These are phyloP conservation scores for Penicillium brasilianum DNA, from an alignment of 2,329 filamentous ascomycete genomes.

Conservation along the genomic window DNA sequence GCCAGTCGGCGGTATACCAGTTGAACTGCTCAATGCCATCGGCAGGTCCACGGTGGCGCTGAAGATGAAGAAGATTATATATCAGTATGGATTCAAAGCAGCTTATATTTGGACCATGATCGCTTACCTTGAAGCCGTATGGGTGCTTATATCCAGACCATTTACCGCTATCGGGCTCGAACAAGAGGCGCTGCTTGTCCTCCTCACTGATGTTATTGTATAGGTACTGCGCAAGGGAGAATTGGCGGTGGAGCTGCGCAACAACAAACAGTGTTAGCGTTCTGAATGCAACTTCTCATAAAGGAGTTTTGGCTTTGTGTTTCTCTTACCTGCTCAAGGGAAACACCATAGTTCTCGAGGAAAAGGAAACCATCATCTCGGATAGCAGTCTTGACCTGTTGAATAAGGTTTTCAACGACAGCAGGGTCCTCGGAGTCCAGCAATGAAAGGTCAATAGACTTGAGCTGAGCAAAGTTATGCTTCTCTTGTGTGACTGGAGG, in stretches of 20 bases:
- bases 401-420: constrained; percentile 51
- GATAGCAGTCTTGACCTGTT: constrained; percentile 51
- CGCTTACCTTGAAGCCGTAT: constrained; percentile 51
- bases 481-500: constrained; percentile 53
- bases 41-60: constrained; percentile 49
- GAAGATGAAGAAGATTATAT: constrained; percentile 5
- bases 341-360: constrained; percentile 58
- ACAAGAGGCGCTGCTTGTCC: constrained; percentile 56
- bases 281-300: background rate
- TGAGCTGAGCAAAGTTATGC: constrained; percentile 51
- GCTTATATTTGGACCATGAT: background rate
- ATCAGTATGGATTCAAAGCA: background rate
- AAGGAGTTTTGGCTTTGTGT: background rate
- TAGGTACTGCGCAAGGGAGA: constrained; percentile 56
- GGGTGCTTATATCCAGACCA: constrained; percentile 59
- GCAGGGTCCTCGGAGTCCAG: constrained; percentile 50
- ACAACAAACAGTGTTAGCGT: background rate
- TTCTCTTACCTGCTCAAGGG: constrained; percentile 46
- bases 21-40: constrained; percentile 63
- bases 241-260: constrained; percentile 54
- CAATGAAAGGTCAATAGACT: constrained; percentile 52
- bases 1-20: constrained; percentile 57
- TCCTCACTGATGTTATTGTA: constrained; percentile 57
- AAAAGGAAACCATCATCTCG: constrained; percentile 54
- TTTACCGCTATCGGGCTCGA: constrained; percentile 53